Conservation (phyloP, 352 stramenopile genomes). For the Pythium biforme region DNA sequence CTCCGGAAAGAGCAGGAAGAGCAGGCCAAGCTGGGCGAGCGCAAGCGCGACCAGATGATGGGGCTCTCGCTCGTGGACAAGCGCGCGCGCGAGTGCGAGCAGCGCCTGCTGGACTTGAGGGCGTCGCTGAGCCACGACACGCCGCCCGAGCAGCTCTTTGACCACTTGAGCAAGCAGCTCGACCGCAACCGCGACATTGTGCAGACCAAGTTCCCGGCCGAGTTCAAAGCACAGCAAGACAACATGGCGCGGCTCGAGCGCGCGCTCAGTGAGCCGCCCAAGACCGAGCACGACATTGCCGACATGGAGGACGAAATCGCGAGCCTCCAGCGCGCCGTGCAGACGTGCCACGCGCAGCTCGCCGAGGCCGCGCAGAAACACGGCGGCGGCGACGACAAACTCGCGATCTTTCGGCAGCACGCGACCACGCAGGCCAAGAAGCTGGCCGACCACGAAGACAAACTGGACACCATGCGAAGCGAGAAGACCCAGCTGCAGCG, state of each 20-base stretch:
- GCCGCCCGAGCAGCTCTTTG: conserved; percentile 85
- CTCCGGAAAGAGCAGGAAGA: conserved; percentile 95
- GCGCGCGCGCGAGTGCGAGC: conserved; percentile 65
- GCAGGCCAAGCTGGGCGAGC: conserved; percentile 88
- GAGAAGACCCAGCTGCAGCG: conserved; percentile 61
- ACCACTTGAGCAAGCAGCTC: conserved; percentile 79
- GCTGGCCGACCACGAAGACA: conserved; percentile 85
- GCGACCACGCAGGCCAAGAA: conserved; percentile 87
- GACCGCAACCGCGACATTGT: conserved; percentile 72
- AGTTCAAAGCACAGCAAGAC: conserved; percentile 76
- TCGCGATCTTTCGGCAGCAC: conserved; percentile 91
- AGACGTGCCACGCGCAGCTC: conserved; percentile 69
- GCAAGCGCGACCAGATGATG: conserved; percentile 88
- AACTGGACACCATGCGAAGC: conserved; percentile 66
- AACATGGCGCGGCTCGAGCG: conserved; percentile 75
- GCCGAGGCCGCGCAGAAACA: conserved; percentile 59
- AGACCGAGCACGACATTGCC: conserved; percentile 84
- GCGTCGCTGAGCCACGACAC: conserved; percentile 73
- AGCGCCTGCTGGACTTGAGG: conserved; percentile 69
- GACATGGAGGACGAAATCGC: conserved; percentile 85
- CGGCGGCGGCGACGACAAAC: conserved; percentile 85
- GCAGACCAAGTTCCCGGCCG: conserved; percentile 63
- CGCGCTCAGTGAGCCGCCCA: conserved; percentile 68
- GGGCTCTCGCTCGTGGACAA: conserved; percentile 83
- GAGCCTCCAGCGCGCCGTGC: conserved; percentile 56